Evolutionary conservation across 768 basidiomycete species (phyloP).

Genomic region (Suillus ampliporus): DNA sequence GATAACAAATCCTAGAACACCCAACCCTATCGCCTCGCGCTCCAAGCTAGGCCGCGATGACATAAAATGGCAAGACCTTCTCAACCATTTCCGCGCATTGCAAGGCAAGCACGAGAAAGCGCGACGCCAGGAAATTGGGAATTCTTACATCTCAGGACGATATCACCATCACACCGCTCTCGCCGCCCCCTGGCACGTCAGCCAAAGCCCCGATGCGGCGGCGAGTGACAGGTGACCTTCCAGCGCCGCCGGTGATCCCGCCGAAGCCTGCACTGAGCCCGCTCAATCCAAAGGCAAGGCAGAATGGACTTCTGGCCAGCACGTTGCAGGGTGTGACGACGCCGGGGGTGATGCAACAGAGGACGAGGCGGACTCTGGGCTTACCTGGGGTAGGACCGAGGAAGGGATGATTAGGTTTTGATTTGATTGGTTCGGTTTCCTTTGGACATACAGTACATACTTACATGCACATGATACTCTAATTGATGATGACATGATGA

Average conservation of each 20-base stretch:
- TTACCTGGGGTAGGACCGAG: slow-evolving; percentile 42
- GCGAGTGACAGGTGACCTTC: slow-evolving; percentile 62
- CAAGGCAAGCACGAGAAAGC: slow-evolving; percentile 94
- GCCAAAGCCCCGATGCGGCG: slow-evolving; percentile 59
- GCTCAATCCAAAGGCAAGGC: slow-evolving; percentile 72
- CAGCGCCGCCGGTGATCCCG: slow-evolving; percentile 34
- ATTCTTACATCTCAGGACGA: slow-evolving; percentile 11
- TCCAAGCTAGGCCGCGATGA: slow-evolving; percentile 85
- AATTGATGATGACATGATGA: not conserved
- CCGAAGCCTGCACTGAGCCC: slow-evolving; percentile 63
- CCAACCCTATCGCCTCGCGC: slow-evolving; percentile 53
- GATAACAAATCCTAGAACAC: slow-evolving; percentile 35
- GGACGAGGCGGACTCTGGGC: slow-evolving; percentile 49
- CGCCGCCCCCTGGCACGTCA: slow-evolving; percentile 11
- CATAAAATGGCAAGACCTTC: slow-evolving; percentile 96
- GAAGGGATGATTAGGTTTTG: slow-evolving; percentile 17
- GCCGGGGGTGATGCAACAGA: slow-evolving; percentile 37
- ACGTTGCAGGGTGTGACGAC: slow-evolving; percentile 38
- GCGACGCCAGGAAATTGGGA: slow-evolving; percentile 75
- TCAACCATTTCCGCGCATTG: slow-evolving; percentile 88
- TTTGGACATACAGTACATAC: slow-evolving; percentile 2
- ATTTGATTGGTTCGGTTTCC: not conserved
- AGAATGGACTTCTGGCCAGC: slow-evolving; percentile 47
- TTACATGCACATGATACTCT: slow-evolving; percentile 8
- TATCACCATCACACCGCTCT: not conserved